Evolutionary conservation across 1,284 basidiomycete genomes (phyloP).

Genomic region (Coniophora puteana): DNA sequence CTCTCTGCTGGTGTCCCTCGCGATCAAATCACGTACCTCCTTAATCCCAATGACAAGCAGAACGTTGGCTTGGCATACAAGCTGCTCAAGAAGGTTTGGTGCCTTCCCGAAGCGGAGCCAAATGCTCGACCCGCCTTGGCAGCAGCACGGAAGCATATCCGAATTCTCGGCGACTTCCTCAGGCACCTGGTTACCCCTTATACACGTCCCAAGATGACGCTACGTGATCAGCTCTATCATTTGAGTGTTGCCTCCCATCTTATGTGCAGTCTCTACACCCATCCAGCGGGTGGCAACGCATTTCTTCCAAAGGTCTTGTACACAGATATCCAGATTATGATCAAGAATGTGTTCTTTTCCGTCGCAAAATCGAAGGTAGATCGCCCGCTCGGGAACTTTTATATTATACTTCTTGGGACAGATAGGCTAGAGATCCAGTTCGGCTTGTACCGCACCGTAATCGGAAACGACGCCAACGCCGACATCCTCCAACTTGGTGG

Average conservation of each 20-base stretch:
- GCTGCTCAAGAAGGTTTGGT: constrained; percentile 25
- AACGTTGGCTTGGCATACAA: constrained; percentile 27
- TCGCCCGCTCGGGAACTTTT: constrained; percentile 27
- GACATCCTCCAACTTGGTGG: constrained; percentile 27
- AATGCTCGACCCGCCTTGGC: constrained; percentile 14
- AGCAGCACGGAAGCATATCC: too few species aligned
- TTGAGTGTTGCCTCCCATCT: constrained; percentile 32
- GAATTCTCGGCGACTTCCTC: too few species aligned
- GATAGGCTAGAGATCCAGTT: constrained; percentile 33
- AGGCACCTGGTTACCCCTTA: too few species aligned
- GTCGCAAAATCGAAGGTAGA: constrained; percentile 34
- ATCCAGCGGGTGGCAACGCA: constrained; percentile 12
- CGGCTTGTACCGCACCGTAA: constrained; percentile 30
- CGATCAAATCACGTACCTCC: constrained; percentile 15
- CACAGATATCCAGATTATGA: constrained; percentile 32
- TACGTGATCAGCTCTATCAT: constrained; percentile 32
- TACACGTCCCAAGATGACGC: constrained; percentile 27
- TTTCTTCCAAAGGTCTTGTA: constrained; percentile 29
- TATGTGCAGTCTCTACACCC: constrained; percentile 20
- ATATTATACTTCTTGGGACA: constrained; percentile 33
- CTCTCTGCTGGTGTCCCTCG: constrained; percentile 4
- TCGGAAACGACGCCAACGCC: constrained; percentile 31
- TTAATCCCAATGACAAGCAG: constrained; percentile 31
- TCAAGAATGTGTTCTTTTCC: too few species aligned
- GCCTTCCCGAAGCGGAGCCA: constrained; percentile 14